A percentile compares a stretch with the other conserved stretches of the same genome.
Evolutionary conservation across 2,329 filamentous ascomycete genomes (phyloP).

Genomic region (Fusarium algeriense): DNA sequence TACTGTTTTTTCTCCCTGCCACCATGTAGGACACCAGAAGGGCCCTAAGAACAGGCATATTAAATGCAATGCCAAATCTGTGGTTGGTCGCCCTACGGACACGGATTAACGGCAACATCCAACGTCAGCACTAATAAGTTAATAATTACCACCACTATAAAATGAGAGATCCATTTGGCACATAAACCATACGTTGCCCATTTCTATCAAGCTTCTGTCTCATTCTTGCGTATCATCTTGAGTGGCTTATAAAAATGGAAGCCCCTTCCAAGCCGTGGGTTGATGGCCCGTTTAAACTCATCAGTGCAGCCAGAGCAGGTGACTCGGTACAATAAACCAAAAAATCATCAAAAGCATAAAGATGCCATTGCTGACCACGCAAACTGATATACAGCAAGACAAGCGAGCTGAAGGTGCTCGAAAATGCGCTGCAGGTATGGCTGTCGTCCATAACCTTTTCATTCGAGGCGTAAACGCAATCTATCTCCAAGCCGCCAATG

Average conservation of each 20-base stretch:
- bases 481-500: constrained; percentile 53
- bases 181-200: background rate
- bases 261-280: constrained; percentile 47
- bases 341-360: rapidly evolving
- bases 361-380: rapidly evolving
- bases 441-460: constrained; percentile 53
- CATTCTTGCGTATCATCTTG: rapidly evolving
- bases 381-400: constrained; percentile 6
- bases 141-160: too few species aligned
- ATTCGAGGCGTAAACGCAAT: constrained; percentile 55
- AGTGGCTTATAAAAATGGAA: background rate
- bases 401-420: constrained; percentile 38
- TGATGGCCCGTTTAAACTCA: constrained; percentile 51
- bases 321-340: constrained; percentile 32
- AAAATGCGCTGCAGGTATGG: constrained; percentile 49
- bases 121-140: constrained; percentile 21
- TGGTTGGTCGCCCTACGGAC: constrained; percentile 7
- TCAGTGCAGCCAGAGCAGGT: constrained; percentile 43
- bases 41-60: background rate
- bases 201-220: rapidly evolving
- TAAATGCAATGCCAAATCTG: background rate
- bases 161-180: background rate
- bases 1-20: too few species aligned
- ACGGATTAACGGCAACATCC: background rate
- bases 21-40: too few species aligned